Evolutionary conservation across 768 basidiomycete species (phyloP), one percentile per base, ranked within the genome.

Genomic region (Phylloporus sp.): DNA sequence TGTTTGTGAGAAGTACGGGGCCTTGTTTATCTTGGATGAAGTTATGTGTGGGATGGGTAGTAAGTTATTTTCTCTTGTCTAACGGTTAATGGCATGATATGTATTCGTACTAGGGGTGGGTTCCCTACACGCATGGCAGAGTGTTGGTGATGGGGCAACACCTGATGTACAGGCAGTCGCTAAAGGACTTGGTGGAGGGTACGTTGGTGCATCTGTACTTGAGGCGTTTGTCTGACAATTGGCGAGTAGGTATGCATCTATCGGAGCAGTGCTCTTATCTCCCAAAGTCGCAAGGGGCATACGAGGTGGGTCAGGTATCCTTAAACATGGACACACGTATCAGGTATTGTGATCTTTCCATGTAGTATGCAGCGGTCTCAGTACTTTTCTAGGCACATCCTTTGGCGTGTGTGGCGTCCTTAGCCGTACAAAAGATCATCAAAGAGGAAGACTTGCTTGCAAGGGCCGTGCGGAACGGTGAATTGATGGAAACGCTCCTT

Each of bases 1-100:
- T 11, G 86, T 91, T 18, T 90, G 88, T 58, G 79, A 86, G 34
- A 90, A 86, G 68, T 85, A 78, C 58, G 86, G 76, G 35, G 75
- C 63, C 36, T 69, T 95, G 16, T 85, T 93, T 67, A 90, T 94
- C 36, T 77, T 93, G 31, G 93, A 95, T 61, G 93, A 95, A 70
- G 88, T 93, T 41, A 93, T 95, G 91, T 83, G 85, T 63, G 91
- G 91, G 39, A 91, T 93, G 86, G 90, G 91, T 51, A 82, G 91
- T 86, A 64, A 70, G 87, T 76, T 34, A 29, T 47, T 35, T 23
- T 49, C 42, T 16, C n/a, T 47, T 41, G 23, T 32, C 23, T 6
- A 15, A 15, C 26, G n/a, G 40, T 28, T 11, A 23, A 13, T 36
- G n/a, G 31, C 45, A 42, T 46, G 26, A 47, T 36, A 12, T 8